phyloP scores from a whole-genome alignment of 768 basidiomycete species.

The Paxillus rubicundulus region DNA sequence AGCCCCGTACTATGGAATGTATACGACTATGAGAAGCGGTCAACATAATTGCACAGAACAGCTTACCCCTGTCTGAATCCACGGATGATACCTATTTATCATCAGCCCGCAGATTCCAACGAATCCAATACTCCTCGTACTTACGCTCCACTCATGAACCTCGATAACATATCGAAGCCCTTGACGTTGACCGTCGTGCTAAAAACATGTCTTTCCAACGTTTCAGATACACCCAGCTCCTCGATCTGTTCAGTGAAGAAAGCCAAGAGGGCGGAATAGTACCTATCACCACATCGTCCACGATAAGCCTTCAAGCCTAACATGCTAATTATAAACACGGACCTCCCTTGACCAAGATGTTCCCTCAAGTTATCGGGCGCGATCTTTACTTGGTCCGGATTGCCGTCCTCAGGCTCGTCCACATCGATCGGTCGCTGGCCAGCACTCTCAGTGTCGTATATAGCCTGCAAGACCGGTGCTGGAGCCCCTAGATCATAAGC shows the following conservation, averaged over 20 bases:
- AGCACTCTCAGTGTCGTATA: conserved; percentile 43
- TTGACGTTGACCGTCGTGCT: conserved; percentile 30
- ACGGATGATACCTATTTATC: conserved; percentile 46
- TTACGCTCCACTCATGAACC: conserved; percentile 37
- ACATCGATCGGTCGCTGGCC: conserved; percentile 40
- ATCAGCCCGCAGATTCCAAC: neutral
- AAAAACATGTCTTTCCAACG: conserved; percentile 52
- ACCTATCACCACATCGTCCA: conserved; percentile 19
- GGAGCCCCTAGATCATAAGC: conserved; percentile 57
- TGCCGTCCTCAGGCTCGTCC: conserved; percentile 33
- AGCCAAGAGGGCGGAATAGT: conserved; percentile 36
- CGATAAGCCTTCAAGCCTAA: conserved; percentile 32
- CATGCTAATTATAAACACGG: conserved; percentile 28
- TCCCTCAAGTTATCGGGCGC: conserved; percentile 47
- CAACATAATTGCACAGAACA: neutral
- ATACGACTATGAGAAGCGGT: neutral
- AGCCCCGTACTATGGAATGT: conserved; percentile 41
- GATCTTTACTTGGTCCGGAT: conserved; percentile 28
- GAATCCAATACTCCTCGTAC: conserved; percentile 16
- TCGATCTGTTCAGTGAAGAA: conserved; percentile 43
- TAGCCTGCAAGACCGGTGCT: conserved; percentile 43
- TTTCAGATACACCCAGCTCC: conserved; percentile 35
- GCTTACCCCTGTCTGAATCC: conserved; percentile 56
- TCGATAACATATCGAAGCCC: conserved; percentile 31
- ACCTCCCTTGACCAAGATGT: conserved; percentile 50